Evolutionary conservation across 1,284 basidiomycete genomes (phyloP).

Genomic region (Tilletiopsis washingtonensis): DNA sequence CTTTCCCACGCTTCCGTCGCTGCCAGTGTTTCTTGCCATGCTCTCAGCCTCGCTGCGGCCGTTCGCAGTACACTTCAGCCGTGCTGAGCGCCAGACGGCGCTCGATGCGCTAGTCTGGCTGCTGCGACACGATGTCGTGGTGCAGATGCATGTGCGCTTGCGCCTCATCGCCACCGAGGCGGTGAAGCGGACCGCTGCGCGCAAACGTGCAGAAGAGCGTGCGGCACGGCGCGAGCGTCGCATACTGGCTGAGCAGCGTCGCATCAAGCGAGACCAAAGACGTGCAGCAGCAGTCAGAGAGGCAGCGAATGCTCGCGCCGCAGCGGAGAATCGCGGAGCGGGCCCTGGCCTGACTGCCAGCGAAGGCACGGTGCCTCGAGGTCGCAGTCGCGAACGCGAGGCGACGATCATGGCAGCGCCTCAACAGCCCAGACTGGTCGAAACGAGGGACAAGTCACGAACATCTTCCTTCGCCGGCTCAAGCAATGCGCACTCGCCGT

Average conservation of each 20-base stretch:
- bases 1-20: slow-evolving; percentile 65
- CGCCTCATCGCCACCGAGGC: slow-evolving; percentile 70
- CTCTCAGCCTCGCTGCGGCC: slow-evolving; percentile 21
- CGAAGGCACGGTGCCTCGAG: no score
- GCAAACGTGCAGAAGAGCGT: background rate
- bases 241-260: slow-evolving; percentile 12
- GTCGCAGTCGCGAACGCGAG: no score
- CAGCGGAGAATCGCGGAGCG: no score
- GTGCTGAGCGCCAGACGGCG: slow-evolving; percentile 46
- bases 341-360: no score
- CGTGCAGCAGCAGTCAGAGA: slow-evolving; percentile 5
- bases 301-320: no score
- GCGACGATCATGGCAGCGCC: no score
- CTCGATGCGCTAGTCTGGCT: slow-evolving; percentile 85
- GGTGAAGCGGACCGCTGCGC: slow-evolving; percentile 57
- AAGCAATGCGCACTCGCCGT: no score
- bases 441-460: no score
- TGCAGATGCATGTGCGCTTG: slow-evolving; percentile 75
- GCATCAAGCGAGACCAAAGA: slow-evolving; percentile 11
- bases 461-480: no score
- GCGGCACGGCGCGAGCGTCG: background rate
- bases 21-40: slow-evolving; percentile 48
- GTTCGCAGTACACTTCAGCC: slow-evolving; percentile 18
- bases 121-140: slow-evolving; percentile 73
- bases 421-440: no score